Evolutionary conservation across 75 land plant genomes (phyloP).

Genomic region (Cupressus sempervirens): DNA sequence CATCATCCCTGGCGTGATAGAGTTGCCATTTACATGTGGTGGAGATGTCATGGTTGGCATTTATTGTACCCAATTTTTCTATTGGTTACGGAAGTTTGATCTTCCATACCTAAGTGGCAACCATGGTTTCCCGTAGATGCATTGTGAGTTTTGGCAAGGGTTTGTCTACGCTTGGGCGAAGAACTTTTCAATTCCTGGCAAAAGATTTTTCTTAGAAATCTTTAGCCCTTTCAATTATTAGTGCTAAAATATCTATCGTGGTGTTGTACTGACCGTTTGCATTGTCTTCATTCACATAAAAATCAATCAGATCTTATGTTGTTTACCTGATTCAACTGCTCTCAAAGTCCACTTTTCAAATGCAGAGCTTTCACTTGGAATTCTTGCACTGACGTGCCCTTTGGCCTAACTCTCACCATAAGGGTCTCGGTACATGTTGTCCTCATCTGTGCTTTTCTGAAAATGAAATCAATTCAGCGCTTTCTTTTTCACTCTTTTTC

Average conservation of each 20-base stretch:
- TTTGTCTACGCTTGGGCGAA: no score
- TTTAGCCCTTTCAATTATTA: neutral
- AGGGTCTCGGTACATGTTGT: neutral
- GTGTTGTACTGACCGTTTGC: neutral
- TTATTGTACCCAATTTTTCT: no score
- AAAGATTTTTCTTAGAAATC: neutral
- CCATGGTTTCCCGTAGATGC: neutral
- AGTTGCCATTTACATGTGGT: neutral
- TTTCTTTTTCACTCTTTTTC: neutral
- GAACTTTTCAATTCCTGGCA: neutral
- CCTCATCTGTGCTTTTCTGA: neutral
- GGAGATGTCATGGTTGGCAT: neutral
- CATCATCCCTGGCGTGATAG: neutral
- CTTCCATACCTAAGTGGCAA: no score
- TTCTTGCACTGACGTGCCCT: neutral
- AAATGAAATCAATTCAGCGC: neutral
- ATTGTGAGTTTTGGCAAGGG: neutral
- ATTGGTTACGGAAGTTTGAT: no score
- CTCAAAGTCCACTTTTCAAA: neutral
- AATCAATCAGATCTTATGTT: neutral
- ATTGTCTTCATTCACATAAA: neutral
- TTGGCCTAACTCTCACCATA: neutral
- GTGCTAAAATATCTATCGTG: neutral
- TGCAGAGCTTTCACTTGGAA: neutral
- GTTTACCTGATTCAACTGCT: constrained; percentile 3